A percentile compares a stretch with the other conserved stretches of the same genome.
Conservation (phyloP, 306 rosid genomes). For the Cicer yamashitae region DNA sequence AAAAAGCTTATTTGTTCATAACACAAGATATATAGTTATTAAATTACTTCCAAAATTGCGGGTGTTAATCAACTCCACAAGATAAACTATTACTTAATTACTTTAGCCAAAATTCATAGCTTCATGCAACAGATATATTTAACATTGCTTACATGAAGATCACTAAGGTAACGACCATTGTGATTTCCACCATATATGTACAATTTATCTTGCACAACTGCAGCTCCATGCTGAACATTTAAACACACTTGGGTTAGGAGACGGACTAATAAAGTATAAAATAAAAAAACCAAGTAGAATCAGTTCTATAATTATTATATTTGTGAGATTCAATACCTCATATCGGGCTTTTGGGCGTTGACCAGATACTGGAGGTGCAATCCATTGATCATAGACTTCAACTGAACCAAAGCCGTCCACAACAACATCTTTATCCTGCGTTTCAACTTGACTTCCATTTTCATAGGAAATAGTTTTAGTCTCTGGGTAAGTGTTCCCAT, state of each 20-base stretch:
- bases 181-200: conserved; percentile 96
- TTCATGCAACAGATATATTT: conserved; percentile 27
- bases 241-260: conserved; percentile 45
- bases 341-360: conserved; percentile 83
- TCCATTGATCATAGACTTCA: conserved; percentile 86
- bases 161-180: conserved; percentile 96
- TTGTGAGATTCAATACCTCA: conserved; percentile 64
- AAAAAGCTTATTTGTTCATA: neutral
- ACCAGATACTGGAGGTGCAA: conserved; percentile 73
- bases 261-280: conserved; percentile 25
- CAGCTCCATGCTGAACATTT: conserved; percentile 85
- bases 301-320: conserved; percentile 34
- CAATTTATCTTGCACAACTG: conserved; percentile 85
- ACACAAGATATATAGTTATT: neutral
- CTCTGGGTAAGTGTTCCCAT: conserved; percentile 78
- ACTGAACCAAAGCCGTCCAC: conserved; percentile 73
- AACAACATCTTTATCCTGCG: conserved; percentile 80
- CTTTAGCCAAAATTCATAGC: conserved; percentile 9
- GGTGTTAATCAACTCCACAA: conserved; percentile 27
- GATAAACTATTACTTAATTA: conserved; percentile 5
- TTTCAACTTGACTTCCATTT: conserved; percentile 68
- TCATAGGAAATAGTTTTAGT: conserved; percentile 72
- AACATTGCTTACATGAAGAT: conserved; percentile 75
- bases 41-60: conserved; percentile 15
- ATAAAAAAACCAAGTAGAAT: conserved; percentile 8